Evolutionary conservation across 192 early-diverging fungal species (phyloP), one percentile per base, ranked within the genome.

Genomic region (Oehlia diaphana): DNA sequence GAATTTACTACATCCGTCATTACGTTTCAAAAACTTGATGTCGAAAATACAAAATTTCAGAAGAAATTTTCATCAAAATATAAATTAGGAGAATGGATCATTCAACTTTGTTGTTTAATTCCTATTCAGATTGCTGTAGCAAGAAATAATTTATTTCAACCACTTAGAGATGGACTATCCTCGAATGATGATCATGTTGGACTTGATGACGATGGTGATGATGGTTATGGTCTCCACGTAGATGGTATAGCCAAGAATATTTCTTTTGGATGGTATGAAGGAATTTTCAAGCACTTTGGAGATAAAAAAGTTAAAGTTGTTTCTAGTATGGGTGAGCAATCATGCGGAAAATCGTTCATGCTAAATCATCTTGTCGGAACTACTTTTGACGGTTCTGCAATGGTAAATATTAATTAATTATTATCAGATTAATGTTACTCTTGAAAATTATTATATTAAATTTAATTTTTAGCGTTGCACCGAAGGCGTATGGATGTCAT

Each of bases 321-420:
- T 16, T 76, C 72, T 21, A 53, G 42, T 23, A 80, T 80, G 79
- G 79, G 79, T n/a, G 79, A 80, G 63, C 79, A 80, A 63, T 77
- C 73, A 8, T 74, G 71, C 21, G 79, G 79, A 9, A 80, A 80
- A 35, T 79, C 72, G 10, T 79, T 77, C 47, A 26, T 80, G 31
- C 28, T 80, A 33, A 80, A 80, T 39, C 79, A 80, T 39, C 64
- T 63, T 21, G 9, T 77, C 23, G 75, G 75, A 31, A 65, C 75
- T 8, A 77, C 62, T 1, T 77, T 72, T 39, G 79, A 80, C 33
- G 79, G 79, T 7, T 74, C 71, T 42, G 79, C 79, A 42, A 72
- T 74, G 79, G 79, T 80, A 64, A 64, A 16, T 31, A 1, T 31
- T 31, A 31, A 1, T 31, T 31, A 31, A 31, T 31, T 21, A 7